phyloP scores from a whole-genome alignment of 306 rosid species.

The Gleditsia sinensis region DNA sequence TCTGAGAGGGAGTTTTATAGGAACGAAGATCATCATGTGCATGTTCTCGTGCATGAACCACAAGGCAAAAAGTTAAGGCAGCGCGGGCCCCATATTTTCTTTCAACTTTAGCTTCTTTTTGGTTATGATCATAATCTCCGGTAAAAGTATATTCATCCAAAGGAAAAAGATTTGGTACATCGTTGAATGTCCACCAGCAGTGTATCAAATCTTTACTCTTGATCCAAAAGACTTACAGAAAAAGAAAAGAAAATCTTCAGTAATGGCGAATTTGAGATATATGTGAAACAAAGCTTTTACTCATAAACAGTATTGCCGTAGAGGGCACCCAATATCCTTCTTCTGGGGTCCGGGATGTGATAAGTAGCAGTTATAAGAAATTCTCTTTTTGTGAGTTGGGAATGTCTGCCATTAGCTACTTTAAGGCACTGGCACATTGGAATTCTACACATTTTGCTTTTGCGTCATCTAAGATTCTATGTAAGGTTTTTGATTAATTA shows the following conservation, averaged over 20 bases:
- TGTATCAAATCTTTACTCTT: too few relatives aligned
- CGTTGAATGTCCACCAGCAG: too few relatives aligned
- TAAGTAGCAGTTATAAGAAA: not conserved
- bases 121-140: not conserved
- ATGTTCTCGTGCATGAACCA: slow-evolving; percentile 37
- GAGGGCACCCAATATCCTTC: not conserved
- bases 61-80: slow-evolving; percentile 26
- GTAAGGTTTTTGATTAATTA: not conserved
- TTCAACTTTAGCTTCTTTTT: slow-evolving; percentile 34
- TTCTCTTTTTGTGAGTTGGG: not conserved
- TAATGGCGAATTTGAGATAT: not conserved
- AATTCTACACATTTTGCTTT: not conserved
- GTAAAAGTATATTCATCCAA: slow-evolving; percentile 23
- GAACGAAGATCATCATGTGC: not conserved
- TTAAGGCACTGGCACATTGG: not conserved
- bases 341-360: not conserved
- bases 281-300: not conserved
- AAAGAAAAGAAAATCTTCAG: not conserved
- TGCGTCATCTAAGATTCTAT: not conserved
- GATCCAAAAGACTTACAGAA: not conserved
- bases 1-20: slow-evolving; percentile 11
- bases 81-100: slow-evolving; percentile 46
- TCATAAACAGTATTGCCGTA: not conserved
- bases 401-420: slow-evolving; percentile 1
- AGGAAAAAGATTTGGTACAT: too few relatives aligned